These are phyloP conservation scores for Crucihimalaya himalaica DNA, from an alignment of 345 rosid species.

Conservation along the genomic window DNA sequence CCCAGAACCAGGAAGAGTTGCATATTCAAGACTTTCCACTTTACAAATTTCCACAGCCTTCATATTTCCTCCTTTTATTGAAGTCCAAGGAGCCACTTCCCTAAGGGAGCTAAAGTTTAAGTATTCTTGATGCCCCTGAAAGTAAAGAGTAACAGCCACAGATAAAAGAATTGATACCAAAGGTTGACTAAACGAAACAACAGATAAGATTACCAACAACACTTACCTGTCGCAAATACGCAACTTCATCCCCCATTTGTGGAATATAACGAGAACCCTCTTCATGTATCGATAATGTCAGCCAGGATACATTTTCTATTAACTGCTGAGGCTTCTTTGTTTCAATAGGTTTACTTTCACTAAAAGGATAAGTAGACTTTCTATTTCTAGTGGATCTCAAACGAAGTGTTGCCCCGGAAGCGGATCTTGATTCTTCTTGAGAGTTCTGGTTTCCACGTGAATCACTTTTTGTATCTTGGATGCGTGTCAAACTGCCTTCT, in stretches of 20 bases:
- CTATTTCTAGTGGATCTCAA: conserved; percentile 84
- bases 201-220: background rate
- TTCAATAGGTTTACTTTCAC: conserved; percentile 61
- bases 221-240: conserved; percentile 87
- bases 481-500: conserved; percentile 38
- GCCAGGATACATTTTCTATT: conserved; percentile 70
- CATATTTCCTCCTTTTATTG: conserved; percentile 53
- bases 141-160: conserved; percentile 21
- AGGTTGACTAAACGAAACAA: conserved; percentile 24
- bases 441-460: conserved; percentile 50
- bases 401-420: conserved; percentile 67
- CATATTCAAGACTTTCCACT: conserved; percentile 81
- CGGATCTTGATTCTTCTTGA: conserved; percentile 62
- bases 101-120: conserved; percentile 43
- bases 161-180: background rate
- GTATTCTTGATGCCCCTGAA: conserved; percentile 96
- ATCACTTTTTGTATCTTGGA: conserved; percentile 40
- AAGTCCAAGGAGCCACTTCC: conserved; percentile 78
- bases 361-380: conserved; percentile 59
- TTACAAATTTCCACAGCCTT: conserved; percentile 86
- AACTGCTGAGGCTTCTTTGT: conserved; percentile 55
- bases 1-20: conserved; percentile 89
- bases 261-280: conserved; percentile 95
- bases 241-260: conserved; percentile 85
- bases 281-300: conserved; percentile 74